Conservation (phyloP, 805 yeast genomes). For the Maudiozyma barnettii region DNA sequence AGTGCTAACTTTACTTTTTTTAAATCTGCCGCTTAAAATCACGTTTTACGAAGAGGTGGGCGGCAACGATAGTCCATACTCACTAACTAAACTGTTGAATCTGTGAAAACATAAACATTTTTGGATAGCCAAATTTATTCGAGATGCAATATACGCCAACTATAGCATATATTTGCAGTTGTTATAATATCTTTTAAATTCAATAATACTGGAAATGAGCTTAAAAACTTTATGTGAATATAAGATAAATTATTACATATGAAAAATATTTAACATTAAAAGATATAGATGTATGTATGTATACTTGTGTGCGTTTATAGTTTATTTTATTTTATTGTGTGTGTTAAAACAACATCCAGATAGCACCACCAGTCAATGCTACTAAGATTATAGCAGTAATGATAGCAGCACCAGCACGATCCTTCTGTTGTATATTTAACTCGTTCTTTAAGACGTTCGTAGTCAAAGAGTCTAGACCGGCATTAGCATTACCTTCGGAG, state of each 20-base stretch:
- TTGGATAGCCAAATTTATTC: too few relatives aligned
- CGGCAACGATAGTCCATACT: too few relatives aligned
- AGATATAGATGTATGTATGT: slow-evolving; percentile 1
- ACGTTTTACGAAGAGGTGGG: background rate
- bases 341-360: slow-evolving; percentile 67
- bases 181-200: too few relatives aligned
- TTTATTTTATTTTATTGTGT: slow-evolving; percentile 13
- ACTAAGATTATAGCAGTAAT: slow-evolving; percentile 68
- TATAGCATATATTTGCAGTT: too few relatives aligned
- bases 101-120: too few relatives aligned
- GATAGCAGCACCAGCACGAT: slow-evolving; percentile 84
- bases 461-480: slow-evolving; percentile 37
- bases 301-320: background rate
- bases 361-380: slow-evolving; percentile 50
- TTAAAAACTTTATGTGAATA: too few relatives aligned
- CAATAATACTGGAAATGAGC: too few relatives aligned
- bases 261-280: background rate
- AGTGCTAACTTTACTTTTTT: slow-evolving; percentile 26
- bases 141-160: too few relatives aligned
- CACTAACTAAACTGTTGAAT: too few relatives aligned
- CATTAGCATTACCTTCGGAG: slow-evolving; percentile 45
- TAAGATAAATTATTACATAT: too few relatives aligned
- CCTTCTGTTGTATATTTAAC: slow-evolving; percentile 47
- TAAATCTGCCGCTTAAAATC: background rate
- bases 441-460: slow-evolving; percentile 28